A percentile compares a stretch with the other conserved stretches of the same genome.
Evolutionary conservation across 441 rosid species (phyloP).

Genomic region (Isatis lusitanica): DNA sequence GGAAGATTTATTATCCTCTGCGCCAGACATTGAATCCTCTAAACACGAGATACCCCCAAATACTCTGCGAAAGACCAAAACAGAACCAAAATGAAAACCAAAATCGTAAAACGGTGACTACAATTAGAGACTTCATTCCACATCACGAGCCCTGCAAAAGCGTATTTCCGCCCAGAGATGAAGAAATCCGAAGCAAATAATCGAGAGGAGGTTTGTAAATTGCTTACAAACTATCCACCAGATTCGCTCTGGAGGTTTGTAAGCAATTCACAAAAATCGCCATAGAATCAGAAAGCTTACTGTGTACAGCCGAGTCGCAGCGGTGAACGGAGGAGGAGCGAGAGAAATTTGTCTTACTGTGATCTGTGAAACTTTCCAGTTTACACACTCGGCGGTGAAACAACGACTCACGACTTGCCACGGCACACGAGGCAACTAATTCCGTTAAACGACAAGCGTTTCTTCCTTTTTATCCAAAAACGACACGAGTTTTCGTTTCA

Average conservation of each 20-base stretch:
- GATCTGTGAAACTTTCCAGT: not conserved
- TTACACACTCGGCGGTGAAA: not conserved
- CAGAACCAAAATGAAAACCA: not conserved
- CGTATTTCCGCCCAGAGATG: not conserved
- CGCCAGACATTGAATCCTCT: slow-evolving; percentile 33
- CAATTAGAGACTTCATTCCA: not conserved
- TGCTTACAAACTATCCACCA: not conserved
- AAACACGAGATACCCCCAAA: not conserved
- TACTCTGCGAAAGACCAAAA: not conserved
- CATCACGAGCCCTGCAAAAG: not conserved
- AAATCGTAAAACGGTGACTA: not conserved
- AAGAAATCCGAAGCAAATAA: not conserved
- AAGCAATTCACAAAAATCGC: slow-evolving; percentile 3
- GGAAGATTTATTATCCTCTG: slow-evolving; percentile 22
- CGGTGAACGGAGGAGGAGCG: slow-evolving; percentile 14
- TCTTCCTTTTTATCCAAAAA: not conserved
- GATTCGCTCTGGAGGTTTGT: not conserved
- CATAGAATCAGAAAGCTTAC: slow-evolving; percentile 24
- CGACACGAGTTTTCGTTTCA: slow-evolving; percentile 6
- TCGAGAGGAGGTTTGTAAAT: slow-evolving; percentile 2
- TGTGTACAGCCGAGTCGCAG: slow-evolving; percentile 13
- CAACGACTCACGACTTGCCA: not conserved
- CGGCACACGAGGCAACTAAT: not conserved
- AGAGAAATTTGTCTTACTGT: not conserved
- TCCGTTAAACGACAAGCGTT: slow-evolving; percentile 16